Evolutionary conservation across 305 asterid genomes (phyloP), one percentile per base, ranked within the genome.

Genomic region (Fraxinus albicans): DNA sequence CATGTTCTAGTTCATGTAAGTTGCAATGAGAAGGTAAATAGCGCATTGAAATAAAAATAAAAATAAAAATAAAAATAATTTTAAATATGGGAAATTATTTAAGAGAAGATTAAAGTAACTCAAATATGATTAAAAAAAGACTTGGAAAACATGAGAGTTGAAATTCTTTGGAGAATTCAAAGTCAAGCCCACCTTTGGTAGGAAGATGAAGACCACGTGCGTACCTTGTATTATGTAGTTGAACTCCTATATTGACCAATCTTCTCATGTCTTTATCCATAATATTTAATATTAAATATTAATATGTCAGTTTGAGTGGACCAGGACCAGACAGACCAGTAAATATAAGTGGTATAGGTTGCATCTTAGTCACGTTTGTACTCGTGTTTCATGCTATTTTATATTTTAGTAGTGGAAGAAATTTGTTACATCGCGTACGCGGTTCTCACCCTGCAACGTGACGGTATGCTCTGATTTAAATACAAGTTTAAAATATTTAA

Each of bases 121-220:
- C 1, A 36, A 36, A 6, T 36, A 36, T 36, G 4, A 13, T 3
- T 76, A 21, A 76, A 47, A 79, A 79, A 86, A 77, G 83, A 85
- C 84, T 58, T 70, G 70, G 35, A 70, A 80, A 79, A 67, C 6
- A 7, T 23, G 81, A 74, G 80, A 13, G 40, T 83, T 83, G 84
- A 86, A 86, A 78, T 58, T 35, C 40, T 63, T 25, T 53, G 3
- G 1, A 44, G 5, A 34, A 78, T 95, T 94, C 97, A 93, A 89
- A 92, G 98, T 94, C 98, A 91, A 88, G 97, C 94, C 91, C 88
- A 83, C 94, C 92, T 79, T 83, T 70, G 80, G 63, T 83, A 25
- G 79, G 82, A 82, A 84, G 81, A 78, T 74, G 79, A 63, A 33
- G 27, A 77, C 63, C 79, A 81, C 44, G 65, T 63, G 33, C 73